Conservation (phyloP, 306 rosid genomes). For the Astragalus glycyphyllos region DNA sequence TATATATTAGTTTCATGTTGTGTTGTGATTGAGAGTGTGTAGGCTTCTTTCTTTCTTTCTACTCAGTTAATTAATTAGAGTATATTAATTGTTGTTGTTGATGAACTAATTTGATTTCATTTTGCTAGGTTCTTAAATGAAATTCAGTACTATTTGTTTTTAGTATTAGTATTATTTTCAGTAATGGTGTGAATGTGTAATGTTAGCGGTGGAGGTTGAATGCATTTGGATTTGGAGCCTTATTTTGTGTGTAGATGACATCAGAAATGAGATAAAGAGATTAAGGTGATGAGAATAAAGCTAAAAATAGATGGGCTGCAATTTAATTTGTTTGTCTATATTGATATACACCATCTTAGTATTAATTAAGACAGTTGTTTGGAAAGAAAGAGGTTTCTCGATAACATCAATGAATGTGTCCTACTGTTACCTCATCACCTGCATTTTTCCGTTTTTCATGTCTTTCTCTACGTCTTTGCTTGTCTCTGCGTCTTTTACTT, state of each 20-base stretch:
- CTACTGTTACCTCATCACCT: constrained; percentile 41
- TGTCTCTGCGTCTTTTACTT: constrained; percentile 38
- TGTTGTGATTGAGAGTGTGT: constrained; percentile 23
- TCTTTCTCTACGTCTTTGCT: constrained; percentile 29
- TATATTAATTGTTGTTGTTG: constrained; percentile 31
- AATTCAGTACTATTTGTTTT: not conserved
- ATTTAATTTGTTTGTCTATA: constrained; percentile 39
- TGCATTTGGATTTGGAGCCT: constrained; percentile 28
- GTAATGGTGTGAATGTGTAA: not conserved
- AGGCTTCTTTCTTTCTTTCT: not conserved
- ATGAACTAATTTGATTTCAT: constrained; percentile 43
- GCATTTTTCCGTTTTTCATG: constrained; percentile 51
- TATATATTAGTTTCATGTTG: constrained; percentile 10
- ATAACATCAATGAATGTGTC: constrained; percentile 22
- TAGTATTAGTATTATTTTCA: not conserved
- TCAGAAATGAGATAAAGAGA: not conserved
- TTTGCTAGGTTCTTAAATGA: not conserved
- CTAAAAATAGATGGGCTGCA: constrained; percentile 35
- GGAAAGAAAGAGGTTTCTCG: constrained; percentile 39
- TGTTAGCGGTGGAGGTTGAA: not conserved
- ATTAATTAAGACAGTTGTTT: constrained; percentile 41
- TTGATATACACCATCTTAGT: constrained; percentile 17
- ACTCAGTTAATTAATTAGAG: constrained; percentile 37
- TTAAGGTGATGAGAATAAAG: constrained; percentile 5
- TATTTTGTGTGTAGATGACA: constrained; percentile 12